phyloP scores from a whole-genome alignment of 208 protist species.

The Acanthamoeba castellanii region DNA sequence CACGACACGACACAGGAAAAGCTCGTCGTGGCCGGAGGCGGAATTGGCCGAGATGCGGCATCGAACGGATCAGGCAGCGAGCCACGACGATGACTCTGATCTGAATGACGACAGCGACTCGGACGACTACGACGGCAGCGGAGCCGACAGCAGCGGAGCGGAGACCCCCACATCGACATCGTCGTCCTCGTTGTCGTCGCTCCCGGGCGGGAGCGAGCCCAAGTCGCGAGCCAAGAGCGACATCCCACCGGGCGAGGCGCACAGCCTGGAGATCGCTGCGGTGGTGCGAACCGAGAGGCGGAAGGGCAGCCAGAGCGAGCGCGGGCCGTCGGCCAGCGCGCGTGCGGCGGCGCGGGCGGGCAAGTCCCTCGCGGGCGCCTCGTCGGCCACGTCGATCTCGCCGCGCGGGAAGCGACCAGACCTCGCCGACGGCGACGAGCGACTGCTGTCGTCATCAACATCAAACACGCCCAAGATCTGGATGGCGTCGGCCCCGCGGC shows the following conservation, averaged over 20 bases:
- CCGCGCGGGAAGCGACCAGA: background rate
- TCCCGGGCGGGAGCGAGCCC: too few species aligned
- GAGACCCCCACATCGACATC: background rate
- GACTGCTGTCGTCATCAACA: too few species aligned
- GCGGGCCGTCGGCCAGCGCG: background rate
- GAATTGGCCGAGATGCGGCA: background rate
- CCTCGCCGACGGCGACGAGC: background rate
- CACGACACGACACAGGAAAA: background rate
- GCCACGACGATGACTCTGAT: background rate
- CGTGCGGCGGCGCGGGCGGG: background rate
- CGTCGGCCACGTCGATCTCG: background rate
- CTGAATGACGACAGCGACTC: background rate
- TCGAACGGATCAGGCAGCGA: background rate
- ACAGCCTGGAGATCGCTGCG: too few species aligned
- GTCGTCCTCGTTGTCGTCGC: too few species aligned
- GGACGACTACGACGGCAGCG: background rate
- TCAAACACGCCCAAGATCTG: background rate
- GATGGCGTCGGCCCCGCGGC: too few species aligned
- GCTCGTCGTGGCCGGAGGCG: constrained; percentile 32
- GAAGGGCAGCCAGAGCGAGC: constrained; percentile 1
- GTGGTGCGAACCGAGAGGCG: background rate
- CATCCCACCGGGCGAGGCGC: background rate
- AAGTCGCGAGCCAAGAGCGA: too few species aligned
- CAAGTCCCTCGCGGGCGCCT: background rate
- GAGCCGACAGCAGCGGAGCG: background rate